phyloP scores from a whole-genome alignment of 2,329 filamentous ascomycete genomes.

The Apiospora malaysiana region DNA sequence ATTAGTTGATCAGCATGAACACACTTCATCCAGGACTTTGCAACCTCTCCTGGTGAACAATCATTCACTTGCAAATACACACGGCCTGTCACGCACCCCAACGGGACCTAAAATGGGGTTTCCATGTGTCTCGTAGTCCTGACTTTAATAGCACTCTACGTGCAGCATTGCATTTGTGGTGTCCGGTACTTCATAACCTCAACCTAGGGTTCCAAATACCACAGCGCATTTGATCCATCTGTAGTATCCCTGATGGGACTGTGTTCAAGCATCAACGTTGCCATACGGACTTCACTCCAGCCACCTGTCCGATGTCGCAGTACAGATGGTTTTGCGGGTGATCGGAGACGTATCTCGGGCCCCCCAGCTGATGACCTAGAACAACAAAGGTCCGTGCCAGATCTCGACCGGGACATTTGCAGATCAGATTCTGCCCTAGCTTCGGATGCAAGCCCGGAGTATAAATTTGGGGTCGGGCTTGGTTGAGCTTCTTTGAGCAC shows the following conservation, averaged over 20 bases:
- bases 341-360: background rate
- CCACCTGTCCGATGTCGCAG: background rate
- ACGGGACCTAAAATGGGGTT: too few relatives aligned
- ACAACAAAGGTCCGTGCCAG: background rate
- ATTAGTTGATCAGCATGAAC: background rate
- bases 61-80: too few relatives aligned
- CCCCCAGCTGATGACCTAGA: background rate
- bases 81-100: too few relatives aligned
- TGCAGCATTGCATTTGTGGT: too few relatives aligned
- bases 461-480: background rate
- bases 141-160: too few relatives aligned
- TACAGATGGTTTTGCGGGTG: background rate
- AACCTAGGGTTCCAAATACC: too few relatives aligned
- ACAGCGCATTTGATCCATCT: background rate
- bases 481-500: constrained; percentile 17
- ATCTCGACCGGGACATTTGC: background rate
- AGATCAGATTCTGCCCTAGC: background rate
- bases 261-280: background rate
- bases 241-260: background rate
- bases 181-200: too few relatives aligned
- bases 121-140: too few relatives aligned
- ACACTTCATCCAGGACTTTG: background rate
- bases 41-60: background rate
- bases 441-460: background rate
- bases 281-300: background rate